Conservation (phyloP, 768 basidiomycete species). For the Mycena polygramma region DNA sequence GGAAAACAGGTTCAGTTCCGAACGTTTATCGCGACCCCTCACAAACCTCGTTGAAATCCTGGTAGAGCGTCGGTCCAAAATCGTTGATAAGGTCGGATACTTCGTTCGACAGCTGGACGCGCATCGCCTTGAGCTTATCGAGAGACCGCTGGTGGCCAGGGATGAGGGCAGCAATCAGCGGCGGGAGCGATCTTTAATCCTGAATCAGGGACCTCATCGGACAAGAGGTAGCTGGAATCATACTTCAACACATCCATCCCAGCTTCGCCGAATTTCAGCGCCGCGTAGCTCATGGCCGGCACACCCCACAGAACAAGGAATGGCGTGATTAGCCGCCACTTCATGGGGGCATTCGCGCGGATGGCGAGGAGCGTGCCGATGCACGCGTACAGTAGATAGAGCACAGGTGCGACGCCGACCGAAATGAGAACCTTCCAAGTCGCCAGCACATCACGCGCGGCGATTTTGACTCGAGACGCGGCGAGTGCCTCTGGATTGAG, state of each 20-base stretch:
- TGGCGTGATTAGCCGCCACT: slow-evolving; percentile 81
- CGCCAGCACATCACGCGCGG: slow-evolving; percentile 95
- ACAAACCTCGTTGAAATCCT: slow-evolving; percentile 86
- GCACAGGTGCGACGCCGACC: slow-evolving; percentile 87
- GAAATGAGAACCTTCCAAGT: slow-evolving; percentile 98
- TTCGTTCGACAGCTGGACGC: slow-evolving; percentile 84
- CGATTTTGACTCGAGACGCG: slow-evolving; percentile 94
- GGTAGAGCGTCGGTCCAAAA: slow-evolving; percentile 88
- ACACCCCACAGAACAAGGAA: slow-evolving; percentile 79
- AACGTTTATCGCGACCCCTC: slow-evolving; percentile 1
- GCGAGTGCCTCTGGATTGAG: slow-evolving; percentile 86
- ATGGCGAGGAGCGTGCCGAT: slow-evolving; percentile 81
- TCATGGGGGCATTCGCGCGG: slow-evolving; percentile 71
- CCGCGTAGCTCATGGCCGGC: slow-evolving; percentile 92
- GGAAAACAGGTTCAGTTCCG: slow-evolving; percentile 25
- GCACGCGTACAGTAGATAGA: slow-evolving; percentile 88
- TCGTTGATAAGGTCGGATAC: slow-evolving; percentile 88
- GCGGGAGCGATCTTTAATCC: slow-evolving; percentile 74
- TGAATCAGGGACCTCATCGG: too few species aligned
- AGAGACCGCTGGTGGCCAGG: slow-evolving; percentile 91
- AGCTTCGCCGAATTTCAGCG: slow-evolving; percentile 97
- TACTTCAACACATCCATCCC: slow-evolving; percentile 88
- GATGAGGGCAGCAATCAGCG: slow-evolving; percentile 86
- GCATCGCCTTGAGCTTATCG: slow-evolving; percentile 79
- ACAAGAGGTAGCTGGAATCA: not conserved